Percentiles rank a stretch among this genome's conserved stretches.
Conservation (phyloP, 2,329 filamentous ascomycete species). For the Alternaria brassicae region DNA sequence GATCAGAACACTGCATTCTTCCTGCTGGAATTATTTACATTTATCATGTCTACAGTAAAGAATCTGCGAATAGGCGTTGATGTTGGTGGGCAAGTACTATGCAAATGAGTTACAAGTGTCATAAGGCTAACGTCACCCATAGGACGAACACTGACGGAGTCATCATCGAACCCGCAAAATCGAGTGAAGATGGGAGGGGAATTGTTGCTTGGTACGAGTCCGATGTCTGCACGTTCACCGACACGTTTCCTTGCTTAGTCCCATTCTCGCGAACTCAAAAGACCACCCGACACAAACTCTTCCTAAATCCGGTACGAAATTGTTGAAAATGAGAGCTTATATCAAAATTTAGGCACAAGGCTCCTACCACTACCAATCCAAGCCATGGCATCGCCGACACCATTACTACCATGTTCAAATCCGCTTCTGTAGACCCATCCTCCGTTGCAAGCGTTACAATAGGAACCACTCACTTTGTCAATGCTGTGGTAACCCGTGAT, state of each 20-base stretch:
- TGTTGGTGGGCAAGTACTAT: slow-evolving; percentile 48
- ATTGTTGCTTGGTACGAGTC: slow-evolving; percentile 45
- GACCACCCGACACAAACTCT: not conserved
- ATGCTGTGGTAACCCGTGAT: slow-evolving; percentile 61
- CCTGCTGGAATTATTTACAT: not conserved
- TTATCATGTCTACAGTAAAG: slow-evolving; percentile 18
- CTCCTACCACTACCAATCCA: slow-evolving; percentile 48
- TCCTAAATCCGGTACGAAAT: not conserved
- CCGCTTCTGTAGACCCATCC: slow-evolving; percentile 38
- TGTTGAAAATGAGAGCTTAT: not conserved
- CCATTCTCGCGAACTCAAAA: not conserved
- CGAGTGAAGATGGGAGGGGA: slow-evolving; percentile 35
- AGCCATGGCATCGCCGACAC: slow-evolving; percentile 48
- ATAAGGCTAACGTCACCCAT: slow-evolving; percentile 8
- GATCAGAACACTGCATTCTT: not conserved
- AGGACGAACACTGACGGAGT: slow-evolving; percentile 50
- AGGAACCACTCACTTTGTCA: slow-evolving; percentile 62
- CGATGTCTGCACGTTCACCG: not conserved
- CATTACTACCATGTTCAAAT: slow-evolving; percentile 48
- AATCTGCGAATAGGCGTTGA: slow-evolving; percentile 54
- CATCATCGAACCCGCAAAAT: slow-evolving; percentile 44
- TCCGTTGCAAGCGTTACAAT: slow-evolving; percentile 57
- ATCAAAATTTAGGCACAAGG: slow-evolving; percentile 44
- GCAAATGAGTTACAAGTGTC: not conserved
- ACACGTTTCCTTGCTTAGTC: not conserved